Base-by-base conservation (phyloP, 495 filamentous ascomycete genomes). In the Trichoderma erinaceum region DNA sequence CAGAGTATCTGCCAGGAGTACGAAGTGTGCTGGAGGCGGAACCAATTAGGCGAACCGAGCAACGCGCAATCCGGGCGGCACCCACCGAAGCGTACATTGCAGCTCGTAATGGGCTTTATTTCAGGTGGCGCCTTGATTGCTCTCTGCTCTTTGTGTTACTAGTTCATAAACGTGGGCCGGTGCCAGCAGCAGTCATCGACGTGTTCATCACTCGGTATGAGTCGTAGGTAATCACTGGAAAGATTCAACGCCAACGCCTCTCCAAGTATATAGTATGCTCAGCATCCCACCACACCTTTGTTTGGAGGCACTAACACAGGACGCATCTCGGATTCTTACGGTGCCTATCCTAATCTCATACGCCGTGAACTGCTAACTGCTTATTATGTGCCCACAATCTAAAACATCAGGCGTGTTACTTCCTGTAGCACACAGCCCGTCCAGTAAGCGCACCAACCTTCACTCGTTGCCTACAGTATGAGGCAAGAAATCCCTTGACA, bases 1-100 rank as follows among this genome's bases (percentile, higher is more conserved):
- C 43, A 46, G 43, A 11, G 6, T 18, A 46, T 29, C 29, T 29
- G 29, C 12, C 43, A 15, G 13, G 13, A 16, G 7, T 13, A 10
- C 11, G 18, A 21, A 21, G 48, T 7, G 6, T 8, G 8, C 21
- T 18, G 48, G 21, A 52, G 48, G 6, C 13, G 23, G 50, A 56
- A 4, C 50, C n/a, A 56, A 56, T 21, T 56, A 56, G 50, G 50
- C 50, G 50, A 56, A 56, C 50, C 21, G 50, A 16, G n/a, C n/a
- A 25, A 56, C 50, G 21, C 50, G 50, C n/a, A 56, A 11, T 23
- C n/a, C 50, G 50, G 21, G 50, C 50, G 50, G 50, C 50, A 25
- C n/a, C 50, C 50, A 56, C 50, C 21, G 50, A 56, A 23, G 21
- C 50, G n/a, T n/a, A 2, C 4, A 25, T 7, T 21, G 50, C n/a